Percentiles rank a stretch among this genome's conserved stretches.
These are phyloP conservation scores for Monilinia aucupariae DNA, from an alignment of 2,329 filamentous ascomycete genomes.

Conservation along the genomic window DNA sequence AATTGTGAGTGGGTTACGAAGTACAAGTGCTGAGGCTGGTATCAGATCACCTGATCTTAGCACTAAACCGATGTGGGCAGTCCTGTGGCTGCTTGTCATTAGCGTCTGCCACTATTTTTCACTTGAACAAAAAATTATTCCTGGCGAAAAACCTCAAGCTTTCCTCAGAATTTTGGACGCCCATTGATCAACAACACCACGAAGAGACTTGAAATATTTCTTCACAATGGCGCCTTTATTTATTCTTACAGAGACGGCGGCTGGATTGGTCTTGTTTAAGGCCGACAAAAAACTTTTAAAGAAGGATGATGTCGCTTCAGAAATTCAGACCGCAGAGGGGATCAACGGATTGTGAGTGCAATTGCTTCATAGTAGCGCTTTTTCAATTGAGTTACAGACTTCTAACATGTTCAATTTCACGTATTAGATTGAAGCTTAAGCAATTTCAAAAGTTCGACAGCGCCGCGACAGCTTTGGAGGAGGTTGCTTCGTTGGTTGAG, in stretches of 20 bases:
- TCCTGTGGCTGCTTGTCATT: slow-evolving; percentile 15
- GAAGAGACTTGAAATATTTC: slow-evolving; percentile 13
- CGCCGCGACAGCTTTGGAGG: slow-evolving; percentile 81
- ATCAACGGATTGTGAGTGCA: slow-evolving; percentile 74
- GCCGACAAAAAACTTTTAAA: slow-evolving; percentile 98
- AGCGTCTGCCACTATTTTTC: slow-evolving; percentile 22
- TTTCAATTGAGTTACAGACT: slow-evolving; percentile 11
- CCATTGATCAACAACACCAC: slow-evolving; percentile 18
- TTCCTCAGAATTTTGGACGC: slow-evolving; percentile 18
- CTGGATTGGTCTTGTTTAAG: slow-evolving; percentile 95
- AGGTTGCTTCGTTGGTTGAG: slow-evolving; percentile 82
- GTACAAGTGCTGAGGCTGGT: background rate
- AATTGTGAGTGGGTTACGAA: slow-evolving; percentile 3
- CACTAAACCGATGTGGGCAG: slow-evolving; percentile 10
- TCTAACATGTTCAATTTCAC: slow-evolving; percentile 22
- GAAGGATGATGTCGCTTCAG: slow-evolving; percentile 69
- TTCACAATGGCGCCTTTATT: slow-evolving; percentile 71
- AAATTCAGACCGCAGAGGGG: slow-evolving; percentile 75
- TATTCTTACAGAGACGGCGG: slow-evolving; percentile 81
- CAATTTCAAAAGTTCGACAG: slow-evolving; percentile 97
- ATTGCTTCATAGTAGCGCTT: slow-evolving; percentile 21
- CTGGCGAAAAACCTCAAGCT: slow-evolving; percentile 23
- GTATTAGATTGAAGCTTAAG: slow-evolving; percentile 78
- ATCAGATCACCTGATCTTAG: slow-evolving; percentile 16
- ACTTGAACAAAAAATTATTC: slow-evolving; percentile 22